Conservation (phyloP, 2,329 filamentous ascomycete genomes). For the Clonostachys rosea region DNA sequence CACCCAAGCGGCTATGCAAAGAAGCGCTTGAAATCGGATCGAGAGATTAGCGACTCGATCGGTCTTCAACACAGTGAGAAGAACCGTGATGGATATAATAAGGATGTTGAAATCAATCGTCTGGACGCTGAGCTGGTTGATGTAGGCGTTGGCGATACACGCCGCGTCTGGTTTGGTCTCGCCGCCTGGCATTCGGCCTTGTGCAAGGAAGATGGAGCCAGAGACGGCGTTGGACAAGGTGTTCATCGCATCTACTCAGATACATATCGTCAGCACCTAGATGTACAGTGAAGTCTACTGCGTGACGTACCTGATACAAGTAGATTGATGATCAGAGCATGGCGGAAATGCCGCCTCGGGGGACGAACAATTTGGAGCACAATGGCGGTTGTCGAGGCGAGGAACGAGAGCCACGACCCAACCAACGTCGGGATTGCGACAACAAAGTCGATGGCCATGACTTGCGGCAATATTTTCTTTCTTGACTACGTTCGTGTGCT, state of each 20-base stretch:
- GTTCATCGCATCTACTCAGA: conserved; percentile 29
- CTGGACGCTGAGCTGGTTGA: conserved; percentile 39
- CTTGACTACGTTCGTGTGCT: too few species aligned
- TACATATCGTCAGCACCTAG: too few species aligned
- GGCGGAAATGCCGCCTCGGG: conserved; percentile 6
- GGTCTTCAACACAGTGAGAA: conserved; percentile 28
- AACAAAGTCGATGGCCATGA: background rate
- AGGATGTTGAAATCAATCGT: conserved; percentile 35
- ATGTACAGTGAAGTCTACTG: too few species aligned
- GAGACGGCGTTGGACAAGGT: conserved; percentile 34
- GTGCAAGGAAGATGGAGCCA: conserved; percentile 24
- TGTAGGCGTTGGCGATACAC: conserved; percentile 35
- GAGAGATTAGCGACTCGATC: conserved; percentile 22
- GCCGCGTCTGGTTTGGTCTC: conserved; percentile 9
- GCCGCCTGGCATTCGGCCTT: conserved; percentile 12
- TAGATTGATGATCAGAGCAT: conserved; percentile 8
- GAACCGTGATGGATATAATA: conserved; percentile 34
- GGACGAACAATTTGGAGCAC: conserved; percentile 3
- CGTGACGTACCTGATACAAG: conserved; percentile 5
- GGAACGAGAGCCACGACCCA: conserved; percentile 5
- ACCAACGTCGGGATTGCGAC: conserved; percentile 2
- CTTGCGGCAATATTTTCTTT: too few species aligned
- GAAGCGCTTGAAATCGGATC: conserved; percentile 16
- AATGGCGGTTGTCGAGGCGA: conserved; percentile 2
- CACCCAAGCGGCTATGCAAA: conserved; percentile 32